phyloP scores from a whole-genome alignment of 2,329 filamentous ascomycete species.

The Biscogniauxia marginata region DNA sequence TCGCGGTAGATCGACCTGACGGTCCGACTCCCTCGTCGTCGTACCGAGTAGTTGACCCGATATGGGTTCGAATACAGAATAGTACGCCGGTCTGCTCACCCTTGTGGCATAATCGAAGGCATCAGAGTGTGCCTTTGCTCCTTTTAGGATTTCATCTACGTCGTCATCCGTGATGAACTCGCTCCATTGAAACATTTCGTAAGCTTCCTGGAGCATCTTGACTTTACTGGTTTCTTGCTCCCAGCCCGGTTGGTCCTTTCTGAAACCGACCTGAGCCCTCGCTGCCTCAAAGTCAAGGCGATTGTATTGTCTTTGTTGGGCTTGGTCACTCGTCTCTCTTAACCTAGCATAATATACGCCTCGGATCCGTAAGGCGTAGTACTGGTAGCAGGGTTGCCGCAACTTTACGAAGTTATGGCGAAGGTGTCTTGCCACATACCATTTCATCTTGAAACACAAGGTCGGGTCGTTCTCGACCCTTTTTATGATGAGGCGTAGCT shows the following conservation, averaged over 20 bases:
- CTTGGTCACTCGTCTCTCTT: neutral
- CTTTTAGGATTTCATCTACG: neutral
- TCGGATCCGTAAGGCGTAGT: neutral
- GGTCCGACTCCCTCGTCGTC: neutral
- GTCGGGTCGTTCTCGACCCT: neutral
- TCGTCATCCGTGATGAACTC: neutral
- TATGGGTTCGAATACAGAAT: neutral
- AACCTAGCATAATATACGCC: neutral
- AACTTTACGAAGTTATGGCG: neutral
- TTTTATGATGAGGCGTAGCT: neutral
- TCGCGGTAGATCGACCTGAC: neutral
- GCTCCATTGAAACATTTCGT: neutral
- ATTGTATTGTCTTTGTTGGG: neutral
- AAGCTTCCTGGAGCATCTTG: slow-evolving; percentile 1
- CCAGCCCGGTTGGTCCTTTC: slow-evolving; percentile 1
- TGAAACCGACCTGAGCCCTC: neutral
- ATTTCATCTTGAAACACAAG: slow-evolving; percentile 2
- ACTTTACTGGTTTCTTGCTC: neutral
- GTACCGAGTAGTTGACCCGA: neutral
- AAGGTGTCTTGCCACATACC: slow-evolving; percentile 2
- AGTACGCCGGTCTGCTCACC: neutral
- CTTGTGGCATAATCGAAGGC: neutral
- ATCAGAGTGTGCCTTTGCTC: neutral
- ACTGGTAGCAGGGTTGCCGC: neutral
- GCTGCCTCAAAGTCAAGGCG: slow-evolving; percentile 6